Evolutionary conservation across 2,329 filamentous ascomycete species (phyloP).

Genomic region (Cladophialophora carrionii): DNA sequence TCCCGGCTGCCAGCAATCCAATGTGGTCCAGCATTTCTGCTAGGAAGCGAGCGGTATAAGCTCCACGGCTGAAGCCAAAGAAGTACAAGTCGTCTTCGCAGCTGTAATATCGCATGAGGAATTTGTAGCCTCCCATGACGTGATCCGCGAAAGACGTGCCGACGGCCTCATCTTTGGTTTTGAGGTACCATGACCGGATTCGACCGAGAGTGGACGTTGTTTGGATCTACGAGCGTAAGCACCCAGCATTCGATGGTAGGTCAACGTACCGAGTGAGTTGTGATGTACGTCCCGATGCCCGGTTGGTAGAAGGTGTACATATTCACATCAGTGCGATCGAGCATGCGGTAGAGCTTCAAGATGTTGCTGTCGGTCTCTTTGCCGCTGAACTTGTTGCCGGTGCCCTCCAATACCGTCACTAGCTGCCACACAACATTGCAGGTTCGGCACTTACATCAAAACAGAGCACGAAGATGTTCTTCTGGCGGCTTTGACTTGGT

Average conservation of each 20-base stretch:
- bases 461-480: slow-evolving; percentile 33
- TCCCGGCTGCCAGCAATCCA: slow-evolving; percentile 76
- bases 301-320: slow-evolving; percentile 39
- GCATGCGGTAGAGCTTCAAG: slow-evolving; percentile 51
- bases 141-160: slow-evolving; percentile 81
- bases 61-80: slow-evolving; percentile 73
- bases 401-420: slow-evolving; percentile 46
- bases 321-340: slow-evolving; percentile 34
- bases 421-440: slow-evolving; percentile 26
- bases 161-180: slow-evolving; percentile 74
- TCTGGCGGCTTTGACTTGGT: slow-evolving; percentile 20
- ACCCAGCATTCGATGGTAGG: background rate
- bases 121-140: slow-evolving; percentile 80
- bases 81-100: slow-evolving; percentile 66
- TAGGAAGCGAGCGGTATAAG: slow-evolving; percentile 73
- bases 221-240: slow-evolving; percentile 27
- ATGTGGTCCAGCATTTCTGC: slow-evolving; percentile 86
- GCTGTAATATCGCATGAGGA: slow-evolving; percentile 73
- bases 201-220: slow-evolving; percentile 58
- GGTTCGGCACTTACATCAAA: slow-evolving; percentile 30
- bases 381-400: slow-evolving; percentile 50
- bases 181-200: slow-evolving; percentile 53
- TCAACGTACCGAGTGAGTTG: slow-evolving; percentile 55
- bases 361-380: slow-evolving; percentile 54
- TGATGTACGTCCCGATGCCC: slow-evolving; percentile 65